Conservation (phyloP, 345 rosid species). For the Eucalyptus dawsonii region DNA sequence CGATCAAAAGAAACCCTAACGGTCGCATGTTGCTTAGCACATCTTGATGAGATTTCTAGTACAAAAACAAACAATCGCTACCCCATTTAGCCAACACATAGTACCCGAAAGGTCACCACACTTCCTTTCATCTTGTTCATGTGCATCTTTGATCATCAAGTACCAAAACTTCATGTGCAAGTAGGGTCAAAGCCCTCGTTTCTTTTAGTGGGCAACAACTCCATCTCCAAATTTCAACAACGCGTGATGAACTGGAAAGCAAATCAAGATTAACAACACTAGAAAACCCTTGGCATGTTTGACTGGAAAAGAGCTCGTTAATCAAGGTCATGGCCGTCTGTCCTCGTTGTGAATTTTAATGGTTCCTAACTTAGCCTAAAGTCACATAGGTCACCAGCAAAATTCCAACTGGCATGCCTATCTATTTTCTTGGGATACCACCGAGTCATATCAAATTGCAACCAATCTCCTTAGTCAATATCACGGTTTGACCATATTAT, state of each 20-base stretch:
- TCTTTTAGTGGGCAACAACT: background rate
- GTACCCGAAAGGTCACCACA: background rate
- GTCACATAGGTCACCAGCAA: background rate
- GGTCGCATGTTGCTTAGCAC: background rate
- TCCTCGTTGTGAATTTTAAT: background rate
- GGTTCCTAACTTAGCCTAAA: background rate
- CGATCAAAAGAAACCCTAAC: background rate
- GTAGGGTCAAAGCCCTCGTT: background rate
- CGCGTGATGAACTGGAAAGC: background rate
- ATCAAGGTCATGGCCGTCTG: background rate
- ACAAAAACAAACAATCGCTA: background rate
- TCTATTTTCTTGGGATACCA: background rate
- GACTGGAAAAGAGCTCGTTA: background rate
- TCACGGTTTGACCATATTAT: background rate
- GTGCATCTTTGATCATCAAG: background rate
- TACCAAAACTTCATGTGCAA: slow-evolving; percentile 4
- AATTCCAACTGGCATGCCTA: background rate
- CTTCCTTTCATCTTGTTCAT: background rate
- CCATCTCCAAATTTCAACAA: background rate
- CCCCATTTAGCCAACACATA: background rate
- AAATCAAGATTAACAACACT: background rate
- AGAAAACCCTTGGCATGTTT: background rate
- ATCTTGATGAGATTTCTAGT: background rate
- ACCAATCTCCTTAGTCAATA: background rate
- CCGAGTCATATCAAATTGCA: background rate